These are phyloP conservation scores for Vitis labrusca DNA, from an alignment of 164 flowering plant species.

Conservation along the genomic window DNA sequence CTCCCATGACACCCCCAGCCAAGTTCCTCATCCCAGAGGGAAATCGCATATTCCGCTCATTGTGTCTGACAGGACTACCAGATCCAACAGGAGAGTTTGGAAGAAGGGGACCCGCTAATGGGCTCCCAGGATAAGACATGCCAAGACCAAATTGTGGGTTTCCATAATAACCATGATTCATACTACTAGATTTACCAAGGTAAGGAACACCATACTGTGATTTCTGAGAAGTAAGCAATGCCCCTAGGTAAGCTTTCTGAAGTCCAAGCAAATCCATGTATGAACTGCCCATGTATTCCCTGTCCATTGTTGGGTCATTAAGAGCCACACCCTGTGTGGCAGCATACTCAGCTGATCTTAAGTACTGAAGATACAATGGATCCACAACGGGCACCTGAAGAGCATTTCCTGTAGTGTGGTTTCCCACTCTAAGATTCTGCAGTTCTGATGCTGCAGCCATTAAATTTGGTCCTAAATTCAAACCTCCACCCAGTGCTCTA, in stretches of 20 bases:
- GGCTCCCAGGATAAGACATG: constrained; percentile 73
- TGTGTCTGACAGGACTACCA: constrained; percentile 59
- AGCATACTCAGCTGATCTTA: constrained; percentile 61
- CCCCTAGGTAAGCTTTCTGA: constrained; percentile 74
- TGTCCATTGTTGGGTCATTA: constrained; percentile 50
- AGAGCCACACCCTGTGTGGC: constrained; percentile 60
- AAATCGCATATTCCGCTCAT: constrained; percentile 57
- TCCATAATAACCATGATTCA: constrained; percentile 59
- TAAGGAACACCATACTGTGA: constrained; percentile 62
- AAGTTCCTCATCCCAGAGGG: constrained; percentile 71
- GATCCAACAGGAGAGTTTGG: constrained; percentile 63
- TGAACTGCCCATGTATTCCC: constrained; percentile 48
- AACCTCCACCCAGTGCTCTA: constrained; percentile 54
- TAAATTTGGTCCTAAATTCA: constrained; percentile 45
- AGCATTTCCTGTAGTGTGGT: constrained; percentile 39
- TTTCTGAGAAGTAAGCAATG: constrained; percentile 63
- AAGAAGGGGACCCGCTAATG: constrained; percentile 47
- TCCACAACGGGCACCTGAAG: constrained; percentile 51
- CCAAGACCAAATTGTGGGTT: constrained; percentile 63
- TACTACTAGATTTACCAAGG: constrained; percentile 49
- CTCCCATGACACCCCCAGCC: constrained; percentile 59
- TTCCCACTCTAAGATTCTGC: constrained; percentile 56
- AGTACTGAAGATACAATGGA: constrained; percentile 70
- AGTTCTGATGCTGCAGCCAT: constrained; percentile 53
- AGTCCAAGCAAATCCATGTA: constrained; percentile 59